Conservation (phyloP, 1,284 basidiomycete genomes). For the Tremellales sp. region DNA sequence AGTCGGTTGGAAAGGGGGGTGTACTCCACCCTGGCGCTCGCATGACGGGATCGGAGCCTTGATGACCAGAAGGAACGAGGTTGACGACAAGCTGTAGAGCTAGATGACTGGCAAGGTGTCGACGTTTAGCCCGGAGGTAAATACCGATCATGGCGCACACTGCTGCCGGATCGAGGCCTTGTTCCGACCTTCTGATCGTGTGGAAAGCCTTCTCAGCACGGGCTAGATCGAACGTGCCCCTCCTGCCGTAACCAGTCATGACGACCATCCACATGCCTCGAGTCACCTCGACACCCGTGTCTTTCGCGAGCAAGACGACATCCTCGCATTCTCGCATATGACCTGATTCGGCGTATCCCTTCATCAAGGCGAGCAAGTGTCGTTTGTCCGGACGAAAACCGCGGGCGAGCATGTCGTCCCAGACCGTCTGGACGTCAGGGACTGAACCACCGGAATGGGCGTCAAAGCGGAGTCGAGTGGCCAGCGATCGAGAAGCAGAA, state of each 20-base stretch:
- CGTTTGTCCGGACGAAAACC: constrained; percentile 30
- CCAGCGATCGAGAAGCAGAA: constrained; percentile 15
- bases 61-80: neutral
- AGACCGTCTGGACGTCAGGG: constrained; percentile 25
- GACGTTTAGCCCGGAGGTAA: neutral
- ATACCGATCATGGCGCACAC: neutral
- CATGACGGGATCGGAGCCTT: neutral
- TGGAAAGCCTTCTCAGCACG: neutral
- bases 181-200: neutral
- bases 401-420: constrained; percentile 29
- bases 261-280: constrained; percentile 25
- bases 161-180: neutral
- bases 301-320: constrained; percentile 21
- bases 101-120: neutral
- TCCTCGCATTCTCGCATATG: constrained; percentile 32
- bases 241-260: constrained; percentile 10
- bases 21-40: neutral
- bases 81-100: neutral
- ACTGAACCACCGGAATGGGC: constrained; percentile 14
- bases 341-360: constrained; percentile 33
- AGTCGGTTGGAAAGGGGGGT: neutral
- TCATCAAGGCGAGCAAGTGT: constrained; percentile 35
- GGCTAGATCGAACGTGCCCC: neutral
- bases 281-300: constrained; percentile 12
- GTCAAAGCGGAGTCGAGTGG: constrained; percentile 32